phyloP scores from a whole-genome alignment of 441 rosid genomes.

The Erodium chrysanthum region DNA sequence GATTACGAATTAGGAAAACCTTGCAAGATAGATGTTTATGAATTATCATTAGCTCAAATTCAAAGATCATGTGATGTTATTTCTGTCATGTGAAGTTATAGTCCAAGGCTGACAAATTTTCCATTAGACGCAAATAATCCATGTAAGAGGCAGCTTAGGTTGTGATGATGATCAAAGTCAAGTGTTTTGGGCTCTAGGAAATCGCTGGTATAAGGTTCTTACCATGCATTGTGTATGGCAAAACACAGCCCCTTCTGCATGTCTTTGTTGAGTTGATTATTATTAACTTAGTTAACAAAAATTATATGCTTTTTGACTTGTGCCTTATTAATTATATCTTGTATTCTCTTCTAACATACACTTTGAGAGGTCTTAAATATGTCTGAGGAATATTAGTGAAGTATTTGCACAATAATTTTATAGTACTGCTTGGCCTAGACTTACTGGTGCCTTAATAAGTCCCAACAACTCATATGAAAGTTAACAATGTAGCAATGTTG shows the following conservation, averaged over 20 bases:
- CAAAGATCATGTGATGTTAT: neutral
- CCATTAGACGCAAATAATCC: neutral
- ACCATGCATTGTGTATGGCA: neutral
- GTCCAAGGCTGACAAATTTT: neutral
- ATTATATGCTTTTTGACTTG: neutral
- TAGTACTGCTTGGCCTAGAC: neutral
- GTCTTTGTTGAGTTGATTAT: neutral
- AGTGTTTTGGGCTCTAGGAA: neutral
- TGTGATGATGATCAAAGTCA: neutral
- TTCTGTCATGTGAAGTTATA: neutral
- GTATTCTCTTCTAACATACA: neutral
- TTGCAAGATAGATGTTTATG: neutral
- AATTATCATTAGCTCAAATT: neutral
- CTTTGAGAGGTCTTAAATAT: neutral
- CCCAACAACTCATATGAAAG: neutral
- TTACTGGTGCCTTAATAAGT: neutral
- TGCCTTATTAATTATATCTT: neutral
- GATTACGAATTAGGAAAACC: neutral
- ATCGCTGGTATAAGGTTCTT: neutral
- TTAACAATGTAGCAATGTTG: neutral
- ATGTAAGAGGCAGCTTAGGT: neutral
- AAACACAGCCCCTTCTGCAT: neutral
- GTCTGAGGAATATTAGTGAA: neutral
- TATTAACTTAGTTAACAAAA: neutral
- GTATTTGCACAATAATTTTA: conserved; percentile 1